phyloP scores from a whole-genome alignment of 495 filamentous ascomycete species.

The Penicillium manginii region DNA sequence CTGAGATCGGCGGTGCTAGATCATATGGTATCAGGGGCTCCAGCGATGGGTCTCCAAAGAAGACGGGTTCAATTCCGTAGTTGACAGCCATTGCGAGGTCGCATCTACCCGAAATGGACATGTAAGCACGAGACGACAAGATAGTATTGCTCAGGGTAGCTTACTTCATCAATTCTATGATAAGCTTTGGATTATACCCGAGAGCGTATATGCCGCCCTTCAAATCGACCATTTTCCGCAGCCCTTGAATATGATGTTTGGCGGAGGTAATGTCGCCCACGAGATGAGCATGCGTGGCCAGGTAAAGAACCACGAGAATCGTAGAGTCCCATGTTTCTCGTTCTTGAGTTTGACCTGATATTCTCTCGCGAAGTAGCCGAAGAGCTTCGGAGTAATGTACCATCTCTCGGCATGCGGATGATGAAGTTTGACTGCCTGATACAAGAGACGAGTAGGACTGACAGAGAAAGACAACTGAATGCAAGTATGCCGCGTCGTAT shows the following conservation, averaged over 20 bases:
- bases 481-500: slow-evolving; percentile 41
- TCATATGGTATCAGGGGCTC: slow-evolving; percentile 29
- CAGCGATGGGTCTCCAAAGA: slow-evolving; percentile 28
- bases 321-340: slow-evolving; percentile 33
- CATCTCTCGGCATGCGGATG: slow-evolving; percentile 2
- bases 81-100: slow-evolving; percentile 38
- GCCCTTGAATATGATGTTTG: slow-evolving; percentile 37
- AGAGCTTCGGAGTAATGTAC: slow-evolving; percentile 36
- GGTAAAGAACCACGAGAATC: slow-evolving; percentile 32
- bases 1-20: background rate
- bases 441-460: slow-evolving; percentile 34
- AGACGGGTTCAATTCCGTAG: slow-evolving; percentile 29
- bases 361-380: slow-evolving; percentile 37
- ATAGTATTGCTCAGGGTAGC: background rate
- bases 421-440: slow-evolving; percentile 1
- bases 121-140: background rate
- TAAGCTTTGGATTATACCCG: slow-evolving; percentile 7
- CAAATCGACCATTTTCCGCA: slow-evolving; percentile 37
- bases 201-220: slow-evolving; percentile 35
- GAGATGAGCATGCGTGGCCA: slow-evolving; percentile 33
- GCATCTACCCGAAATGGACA: slow-evolving; percentile 19
- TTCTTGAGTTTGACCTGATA: slow-evolving; percentile 19
- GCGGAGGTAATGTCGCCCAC: slow-evolving; percentile 27
- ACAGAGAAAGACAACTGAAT: slow-evolving; percentile 39
- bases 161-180: slow-evolving; percentile 17